Evolutionary conservation across 2,329 filamentous ascomycete genomes (phyloP).

Genomic region (Capronia coronata): DNA sequence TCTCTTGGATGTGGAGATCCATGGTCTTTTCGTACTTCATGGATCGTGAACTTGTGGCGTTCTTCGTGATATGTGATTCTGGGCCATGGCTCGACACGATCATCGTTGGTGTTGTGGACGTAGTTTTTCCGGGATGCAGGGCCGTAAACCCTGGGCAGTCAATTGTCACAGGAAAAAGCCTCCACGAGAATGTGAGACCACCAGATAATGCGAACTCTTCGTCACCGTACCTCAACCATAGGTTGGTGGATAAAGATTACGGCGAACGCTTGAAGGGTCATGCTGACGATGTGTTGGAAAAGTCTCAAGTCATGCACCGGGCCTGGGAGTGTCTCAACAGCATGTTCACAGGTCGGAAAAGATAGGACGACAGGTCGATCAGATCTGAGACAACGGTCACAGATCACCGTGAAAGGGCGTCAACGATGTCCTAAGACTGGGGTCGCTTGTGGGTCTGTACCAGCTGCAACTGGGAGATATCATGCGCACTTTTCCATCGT

Average conservation of each 20-base stretch:
- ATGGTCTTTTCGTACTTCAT: constrained; percentile 6
- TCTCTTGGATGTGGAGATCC: background rate
- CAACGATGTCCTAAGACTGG: background rate
- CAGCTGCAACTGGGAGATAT: background rate
- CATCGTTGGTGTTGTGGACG: no score
- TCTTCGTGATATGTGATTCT: background rate
- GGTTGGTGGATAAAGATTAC: no score
- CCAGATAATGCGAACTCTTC: no score
- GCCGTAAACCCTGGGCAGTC: no score
- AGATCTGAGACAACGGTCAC: background rate
- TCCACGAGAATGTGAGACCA: no score
- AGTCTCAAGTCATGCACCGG: no score
- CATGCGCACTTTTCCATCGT: background rate
- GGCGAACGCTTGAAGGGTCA: no score
- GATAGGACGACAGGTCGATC: background rate
- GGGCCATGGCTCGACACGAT: constrained; percentile 2
- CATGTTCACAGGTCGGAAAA: background rate
- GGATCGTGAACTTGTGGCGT: constrained; percentile 12
- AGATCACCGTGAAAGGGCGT: background rate
- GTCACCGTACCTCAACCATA: no score
- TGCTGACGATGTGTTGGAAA: no score
- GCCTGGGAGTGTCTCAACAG: no score
- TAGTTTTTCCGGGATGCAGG: no score
- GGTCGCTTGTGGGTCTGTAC: background rate
- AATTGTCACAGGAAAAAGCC: no score